A percentile compares a stretch with the other conserved stretches of the same genome.
Evolutionary conservation across 2,329 filamentous ascomycete species (phyloP).

Genomic region (Aspergillus versicolor): DNA sequence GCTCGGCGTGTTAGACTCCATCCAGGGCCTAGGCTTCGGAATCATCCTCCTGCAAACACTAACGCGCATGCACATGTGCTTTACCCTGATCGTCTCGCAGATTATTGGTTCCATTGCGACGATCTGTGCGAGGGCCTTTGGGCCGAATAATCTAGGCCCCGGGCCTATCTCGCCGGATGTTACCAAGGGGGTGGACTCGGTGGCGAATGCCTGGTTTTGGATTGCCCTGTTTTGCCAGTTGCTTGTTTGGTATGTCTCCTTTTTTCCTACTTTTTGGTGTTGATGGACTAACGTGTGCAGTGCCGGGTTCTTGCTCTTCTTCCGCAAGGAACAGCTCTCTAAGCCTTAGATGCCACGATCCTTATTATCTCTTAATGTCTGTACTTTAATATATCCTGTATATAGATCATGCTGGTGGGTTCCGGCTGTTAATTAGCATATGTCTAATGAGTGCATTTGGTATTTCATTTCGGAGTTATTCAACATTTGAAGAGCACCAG

Average conservation of each 20-base stretch:
- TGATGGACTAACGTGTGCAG: constrained; percentile 19
- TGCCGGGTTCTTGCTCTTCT: constrained; percentile 44
- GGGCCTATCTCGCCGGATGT: constrained; percentile 65
- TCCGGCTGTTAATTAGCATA: no score
- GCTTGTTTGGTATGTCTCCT: constrained; percentile 47
- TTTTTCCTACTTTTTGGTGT: no score
- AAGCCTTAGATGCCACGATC: no score
- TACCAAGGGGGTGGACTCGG: constrained; percentile 45
- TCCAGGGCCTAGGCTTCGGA: constrained; percentile 66
- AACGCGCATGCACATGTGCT: constrained; percentile 64
- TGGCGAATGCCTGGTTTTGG: constrained; percentile 61
- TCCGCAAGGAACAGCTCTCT: constrained; percentile 45
- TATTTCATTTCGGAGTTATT: no score
- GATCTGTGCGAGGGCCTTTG: constrained; percentile 60
- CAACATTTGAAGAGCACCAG: no score
- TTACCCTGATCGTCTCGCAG: constrained; percentile 60
- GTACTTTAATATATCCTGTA: no score
- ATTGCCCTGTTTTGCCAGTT: constrained; percentile 58
- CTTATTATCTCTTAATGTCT: no score
- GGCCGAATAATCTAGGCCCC: constrained; percentile 61
- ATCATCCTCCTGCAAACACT: constrained; percentile 67
- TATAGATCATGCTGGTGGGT: no score
- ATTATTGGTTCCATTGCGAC: constrained; percentile 62
- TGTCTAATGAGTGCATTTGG: no score
- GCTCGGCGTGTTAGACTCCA: constrained; percentile 64